Evolutionary conservation across 306 rosid species (phyloP).

Genomic region (Purshia tridentata): DNA sequence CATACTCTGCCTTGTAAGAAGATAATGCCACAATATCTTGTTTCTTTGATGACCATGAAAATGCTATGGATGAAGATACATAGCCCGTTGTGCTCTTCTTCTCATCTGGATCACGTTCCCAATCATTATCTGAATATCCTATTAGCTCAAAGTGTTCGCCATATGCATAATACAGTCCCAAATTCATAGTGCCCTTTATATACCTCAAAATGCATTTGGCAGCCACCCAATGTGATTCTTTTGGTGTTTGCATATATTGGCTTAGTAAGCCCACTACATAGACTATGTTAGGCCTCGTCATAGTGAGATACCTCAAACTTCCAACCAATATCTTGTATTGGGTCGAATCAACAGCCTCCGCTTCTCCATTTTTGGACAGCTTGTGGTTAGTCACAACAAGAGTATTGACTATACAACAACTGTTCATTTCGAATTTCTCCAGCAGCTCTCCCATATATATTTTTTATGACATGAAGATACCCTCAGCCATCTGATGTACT

Average conservation of each 20-base stretch:
- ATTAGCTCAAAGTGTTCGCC: neutral
- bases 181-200: neutral
- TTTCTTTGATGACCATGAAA: neutral
- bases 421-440: neutral
- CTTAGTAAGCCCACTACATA: neutral
- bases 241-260: neutral
- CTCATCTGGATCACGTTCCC: neutral
- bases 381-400: neutral
- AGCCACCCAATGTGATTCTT: neutral
- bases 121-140: neutral
- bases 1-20: neutral
- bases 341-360: neutral
- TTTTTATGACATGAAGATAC: neutral
- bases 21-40: neutral
- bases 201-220: neutral
- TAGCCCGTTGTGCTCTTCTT: neutral
- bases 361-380: neutral
- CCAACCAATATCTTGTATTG: neutral
- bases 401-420: neutral
- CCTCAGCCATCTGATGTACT: neutral
- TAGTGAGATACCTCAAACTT: neutral
- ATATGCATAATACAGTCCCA: neutral
- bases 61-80: neutral
- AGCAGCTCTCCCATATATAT: neutral
- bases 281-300: neutral